Base-by-base conservation (phyloP, 768 basidiomycete species). In the Termitomyces sp. region DNA sequence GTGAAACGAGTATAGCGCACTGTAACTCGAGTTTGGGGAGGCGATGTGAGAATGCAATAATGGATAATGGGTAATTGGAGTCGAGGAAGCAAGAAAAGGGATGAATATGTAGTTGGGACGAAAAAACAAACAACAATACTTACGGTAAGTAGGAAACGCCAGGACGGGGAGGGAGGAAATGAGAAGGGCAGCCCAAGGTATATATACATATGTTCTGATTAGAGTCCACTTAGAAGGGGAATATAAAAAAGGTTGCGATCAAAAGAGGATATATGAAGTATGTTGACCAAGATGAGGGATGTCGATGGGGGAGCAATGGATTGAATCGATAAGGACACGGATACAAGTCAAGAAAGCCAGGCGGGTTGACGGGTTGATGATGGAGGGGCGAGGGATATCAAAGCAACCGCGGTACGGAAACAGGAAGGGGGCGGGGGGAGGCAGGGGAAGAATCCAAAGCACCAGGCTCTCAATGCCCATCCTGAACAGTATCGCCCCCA, bases 401-500 rank as follows among this genome's bases (percentile, higher is more conserved):
- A 50, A 42, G 46, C 38, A 56, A 60, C 38, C 44, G 53, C 40
- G 53, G 48, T 42, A 55, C 16, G 15, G 16, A 35, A 32, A 49
- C 18, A 55, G 24, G 42, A 28, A 48, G 24, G 48, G 28, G n/a
- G n/a, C n/a, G n/a, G 16, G 55, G 33, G 15, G 55, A 22, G 39
- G 54, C 28, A 28, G 28, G 44, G 50, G 39, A 49, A 44, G 28
- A 18, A 28, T 55, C 56, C 42, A 57, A n/a, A 56, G 49, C 53
- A 52, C 56, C 63, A 61, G 52, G 60, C 57, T 50, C 52, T 60
- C 33, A 74, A 65, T 74, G 76, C 66, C 76, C 74, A 69, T 82
- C 79, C 67, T 81, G 80, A 63, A 74, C 73, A 35, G 79, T 79
- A 67, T 80, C 82, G 64, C 76, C 82, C 64, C 75, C 74, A 68